These are phyloP conservation scores for Fusarium poae DNA, from an alignment of 2,329 filamentous ascomycete species.

Conservation along the genomic window DNA sequence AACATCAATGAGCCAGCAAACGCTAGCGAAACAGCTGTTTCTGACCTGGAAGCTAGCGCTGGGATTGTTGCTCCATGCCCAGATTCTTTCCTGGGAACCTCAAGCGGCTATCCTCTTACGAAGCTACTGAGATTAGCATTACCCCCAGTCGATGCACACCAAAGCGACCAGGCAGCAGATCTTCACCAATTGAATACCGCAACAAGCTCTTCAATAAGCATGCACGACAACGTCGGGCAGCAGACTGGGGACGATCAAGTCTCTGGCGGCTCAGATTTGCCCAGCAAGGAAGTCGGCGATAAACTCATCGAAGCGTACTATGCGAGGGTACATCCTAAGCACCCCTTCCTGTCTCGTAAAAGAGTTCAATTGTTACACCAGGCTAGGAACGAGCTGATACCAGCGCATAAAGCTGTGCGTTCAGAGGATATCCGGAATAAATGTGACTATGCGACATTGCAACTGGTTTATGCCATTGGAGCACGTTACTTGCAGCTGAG, in stretches of 20 bases:
- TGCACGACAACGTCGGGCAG: not conserved
- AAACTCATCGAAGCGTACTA: constrained; percentile 10
- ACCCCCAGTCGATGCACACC: not conserved
- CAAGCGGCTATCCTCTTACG: constrained; percentile 14
- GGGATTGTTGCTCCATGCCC: constrained; percentile 8
- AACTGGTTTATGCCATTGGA: constrained; percentile 9
- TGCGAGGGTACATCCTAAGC: constrained; percentile 6
- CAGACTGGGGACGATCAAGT: accelerated
- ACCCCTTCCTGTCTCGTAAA: constrained; percentile 6
- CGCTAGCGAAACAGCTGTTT: not conserved
- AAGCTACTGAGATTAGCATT: not conserved
- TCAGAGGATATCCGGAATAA: accelerated
- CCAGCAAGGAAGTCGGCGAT: not conserved
- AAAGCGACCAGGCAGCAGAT: not conserved
- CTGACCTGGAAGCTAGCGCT: constrained; percentile 13
- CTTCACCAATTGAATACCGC: not conserved
- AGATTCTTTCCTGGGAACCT: constrained; percentile 5
- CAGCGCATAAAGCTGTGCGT: not conserved
- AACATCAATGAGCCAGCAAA: not conserved
- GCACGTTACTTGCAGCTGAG: constrained; percentile 14
- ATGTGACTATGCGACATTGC: constrained; percentile 6
- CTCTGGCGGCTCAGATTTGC: not conserved
- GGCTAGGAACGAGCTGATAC: not conserved
- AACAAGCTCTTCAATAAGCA: not conserved
- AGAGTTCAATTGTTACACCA: not conserved